Evolutionary conservation across 805 yeast species (phyloP), one percentile per base, ranked within the genome.

Genomic region (Lachancea waltii): DNA sequence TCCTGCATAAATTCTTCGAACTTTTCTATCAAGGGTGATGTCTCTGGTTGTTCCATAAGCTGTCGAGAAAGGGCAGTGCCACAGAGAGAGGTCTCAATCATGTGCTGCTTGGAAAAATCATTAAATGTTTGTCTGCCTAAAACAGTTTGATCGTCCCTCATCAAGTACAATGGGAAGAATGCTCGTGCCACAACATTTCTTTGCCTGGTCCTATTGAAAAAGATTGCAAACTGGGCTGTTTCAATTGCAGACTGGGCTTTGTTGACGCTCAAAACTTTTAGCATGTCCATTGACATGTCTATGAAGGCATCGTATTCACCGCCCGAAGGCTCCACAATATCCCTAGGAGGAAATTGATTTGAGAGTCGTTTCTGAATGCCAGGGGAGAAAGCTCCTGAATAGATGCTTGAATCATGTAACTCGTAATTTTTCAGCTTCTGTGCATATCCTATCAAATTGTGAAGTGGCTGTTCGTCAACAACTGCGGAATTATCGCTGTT

Each of bases 91-190:
- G 73, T 57, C 31, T 67, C 68, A 18, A 62, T 62, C 41, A 81
- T 54, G 41, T 72, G 72, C 23, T 64, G 60, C 13, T 62, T 42
- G 24, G 72, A 42, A 17, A 71, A 55, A 3, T 63, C 62, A 9
- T 50, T 42, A 19, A 77, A 53, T 11, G 56, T 52, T 37, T 62
- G 67, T 19, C 64, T 64, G 0, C 87, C 89, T 17, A 79, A 48
- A 2, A 83, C 63, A 1, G 77, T 63, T 37, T 69, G 70, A 53
- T 81, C 79, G 50, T 81, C 84, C 43, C 85, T 63, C 7, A 81
- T 64, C 17, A 81, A 60, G 49, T 72, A 77, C 16, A 80, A 60
- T 38, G 81, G 85, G 48, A 79, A 70, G 8, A 79, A 48, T 1
- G 83, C 82, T 42, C 89, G 67, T 1, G 80, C 69, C n/a, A 83